Evolutionary conservation across 2,329 filamentous ascomycete species (phyloP).

Genomic region (Hysterium pulicare): DNA sequence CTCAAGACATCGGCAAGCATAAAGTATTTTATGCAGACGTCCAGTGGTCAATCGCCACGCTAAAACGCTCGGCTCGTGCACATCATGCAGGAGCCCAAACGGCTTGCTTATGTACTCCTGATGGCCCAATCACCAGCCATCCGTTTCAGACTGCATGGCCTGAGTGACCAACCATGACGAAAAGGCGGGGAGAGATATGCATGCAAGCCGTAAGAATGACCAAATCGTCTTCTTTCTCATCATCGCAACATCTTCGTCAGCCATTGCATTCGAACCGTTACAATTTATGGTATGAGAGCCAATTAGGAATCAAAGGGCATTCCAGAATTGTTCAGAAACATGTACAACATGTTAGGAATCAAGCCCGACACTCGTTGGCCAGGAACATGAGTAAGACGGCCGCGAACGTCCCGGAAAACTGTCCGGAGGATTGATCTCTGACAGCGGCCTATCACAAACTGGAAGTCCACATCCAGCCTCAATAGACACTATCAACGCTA

Average conservation of each 20-base stretch:
- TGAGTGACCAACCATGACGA: slow-evolving; percentile 9
- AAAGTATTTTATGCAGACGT: slow-evolving; percentile 12
- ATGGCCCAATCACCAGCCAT: slow-evolving; percentile 11
- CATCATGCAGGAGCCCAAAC: slow-evolving; percentile 13
- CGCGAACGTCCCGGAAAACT: not conserved
- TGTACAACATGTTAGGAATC: not conserved
- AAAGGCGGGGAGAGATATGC: slow-evolving; percentile 13
- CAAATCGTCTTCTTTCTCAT: not conserved
- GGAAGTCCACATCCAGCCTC: too few species aligned
- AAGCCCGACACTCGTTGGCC: not conserved
- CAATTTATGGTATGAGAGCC: not conserved
- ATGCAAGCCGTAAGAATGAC: slow-evolving; percentile 2
- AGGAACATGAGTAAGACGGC: slow-evolving; percentile 1
- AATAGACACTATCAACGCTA: not conserved
- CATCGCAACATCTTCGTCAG: not conserved
- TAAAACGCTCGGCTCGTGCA: slow-evolving; percentile 13
- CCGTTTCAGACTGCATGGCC: slow-evolving; percentile 8
- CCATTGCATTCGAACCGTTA: not conserved
- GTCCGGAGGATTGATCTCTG: slow-evolving; percentile 2
- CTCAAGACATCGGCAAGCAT: slow-evolving; percentile 8
- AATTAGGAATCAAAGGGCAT: not conserved
- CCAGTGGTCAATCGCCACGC: slow-evolving; percentile 9
- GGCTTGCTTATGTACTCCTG: slow-evolving; percentile 11
- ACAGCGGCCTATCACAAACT: slow-evolving; percentile 10
- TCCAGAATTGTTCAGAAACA: not conserved